Evolutionary conservation across 495 filamentous ascomycete species (phyloP), one percentile per base, ranked within the genome.

Genomic region (Sordaria brevicollis): DNA sequence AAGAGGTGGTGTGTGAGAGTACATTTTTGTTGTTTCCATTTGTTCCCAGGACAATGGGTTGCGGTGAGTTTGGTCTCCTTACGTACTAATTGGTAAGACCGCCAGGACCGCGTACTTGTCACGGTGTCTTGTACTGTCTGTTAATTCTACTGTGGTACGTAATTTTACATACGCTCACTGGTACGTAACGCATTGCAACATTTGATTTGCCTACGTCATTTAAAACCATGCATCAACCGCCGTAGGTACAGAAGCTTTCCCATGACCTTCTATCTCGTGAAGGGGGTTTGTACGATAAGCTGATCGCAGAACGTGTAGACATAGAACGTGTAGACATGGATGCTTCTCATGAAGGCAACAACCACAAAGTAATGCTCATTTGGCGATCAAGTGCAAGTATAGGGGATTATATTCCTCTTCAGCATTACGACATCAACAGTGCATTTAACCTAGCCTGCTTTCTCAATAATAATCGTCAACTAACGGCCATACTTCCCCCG

Each of bases 1-100:
- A 9, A 87, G 84, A 2, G 91, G 90, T 9, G 91, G 90, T 10
- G 88, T 83, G 68, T 87, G 85, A 7, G 75, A 73, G 49, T 78
- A 78, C 78, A 80, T 80, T 19, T 15, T 41, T 17, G 21, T 54
- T 21, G 35, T 70, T 35, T 62, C 7, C 1, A 43, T 34, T 15
- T 39, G 15, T 5, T 69, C 35, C 34, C 31, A 35, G 25, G 49
- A 62, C 49, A 31, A 13, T 13, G 13, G 49, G n/a, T n/a, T n/a
- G n/a, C n/a, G n/a, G n/a, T 49, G n/a, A 8, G 41, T 19, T 49
- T 49, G 41, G 41, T 49, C 41, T n/a, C n/a, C n/a, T n/a, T 19
- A 49, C 41, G 8, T 49, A 49, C n/a, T 49, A 17, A 19, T n/a
- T 25, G 25, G 43, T 54, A 9, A 25, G n/a, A n/a, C n/a, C n/a